Base-by-base conservation (phyloP, 2,329 filamentous ascomycete genomes). In the Colletotrichum abscissum region DNA sequence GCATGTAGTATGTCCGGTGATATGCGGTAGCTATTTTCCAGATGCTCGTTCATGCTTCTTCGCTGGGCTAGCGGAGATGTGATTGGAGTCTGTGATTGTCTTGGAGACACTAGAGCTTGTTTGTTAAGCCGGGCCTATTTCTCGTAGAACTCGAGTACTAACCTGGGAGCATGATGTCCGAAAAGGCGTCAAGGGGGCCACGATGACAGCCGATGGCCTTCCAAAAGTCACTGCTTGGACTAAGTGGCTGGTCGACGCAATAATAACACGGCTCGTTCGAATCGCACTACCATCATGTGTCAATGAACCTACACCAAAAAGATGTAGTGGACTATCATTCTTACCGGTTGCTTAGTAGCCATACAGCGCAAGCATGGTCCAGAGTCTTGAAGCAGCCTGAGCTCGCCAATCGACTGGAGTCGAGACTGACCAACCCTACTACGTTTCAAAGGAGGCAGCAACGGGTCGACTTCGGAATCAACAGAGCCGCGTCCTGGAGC, bases 331-430 rank as follows among this genome's bases (percentile, higher is more conserved):
- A 46, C 24, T n/a, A 6, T 33, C 26, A 46, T 24, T 75, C 84
- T 78, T 83, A 90, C 88, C 76, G 83, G 81, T 78, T 83, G 84
- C 57, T 84, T 85, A 38, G 83, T 78, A 9, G 86, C 80, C 77
- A 83, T 86, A 77, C 89, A 91, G 55, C 87, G 86, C 54, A 90
- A 82, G 76, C 89, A 90, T 16, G 85, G 83, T 19, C 84, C 84
- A 19, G 82, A 79, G 46, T 87, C 85, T 52, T 83, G 85, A 22
- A 87, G 81, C 9, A 90, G 82, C 54, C 84, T 84, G 4, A 91
- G 83, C 78, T 90, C 89, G 55, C 86, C 88, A 58, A 91, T 90
- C 22, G 89, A 90, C 76, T 90, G 85, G 1, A 91, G 81, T 28
- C 87, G 85, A 49, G 87, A 85, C 74, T 88, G 88, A 4, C 86